A percentile compares a stretch with the other conserved stretches of the same genome.
Evolutionary conservation across 257 asterid genomes (phyloP).

Genomic region (Forsythia suspensa): DNA sequence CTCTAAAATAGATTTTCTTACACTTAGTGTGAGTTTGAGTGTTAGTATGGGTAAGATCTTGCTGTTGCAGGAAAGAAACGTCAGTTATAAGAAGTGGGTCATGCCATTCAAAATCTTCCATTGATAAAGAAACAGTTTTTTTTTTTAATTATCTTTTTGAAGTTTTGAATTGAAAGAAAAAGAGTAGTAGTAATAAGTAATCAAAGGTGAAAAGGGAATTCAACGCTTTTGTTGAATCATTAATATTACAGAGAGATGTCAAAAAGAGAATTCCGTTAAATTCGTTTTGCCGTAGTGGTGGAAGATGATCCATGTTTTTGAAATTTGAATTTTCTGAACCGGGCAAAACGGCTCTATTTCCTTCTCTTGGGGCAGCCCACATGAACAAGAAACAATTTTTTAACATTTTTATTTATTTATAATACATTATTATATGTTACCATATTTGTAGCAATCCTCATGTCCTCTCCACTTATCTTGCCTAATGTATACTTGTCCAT

Average conservation of each 20-base stretch:
- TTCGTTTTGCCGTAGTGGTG: slow-evolving; percentile 38
- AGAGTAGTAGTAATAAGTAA: slow-evolving; percentile 8
- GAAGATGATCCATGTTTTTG: slow-evolving; percentile 36
- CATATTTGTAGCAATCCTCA: too few relatives aligned
- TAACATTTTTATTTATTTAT: too few relatives aligned
- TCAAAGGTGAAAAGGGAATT: slow-evolving; percentile 31
- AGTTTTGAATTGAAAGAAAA: slow-evolving; percentile 43
- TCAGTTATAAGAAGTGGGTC: slow-evolving; percentile 83
- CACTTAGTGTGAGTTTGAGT: slow-evolving; percentile 40
- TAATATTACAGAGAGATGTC: slow-evolving; percentile 29
- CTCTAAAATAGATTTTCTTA: slow-evolving; percentile 19
- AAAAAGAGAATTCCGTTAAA: slow-evolving; percentile 44
- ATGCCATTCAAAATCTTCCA: slow-evolving; percentile 59
- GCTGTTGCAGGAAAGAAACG: slow-evolving; percentile 48
- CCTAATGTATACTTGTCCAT: too few relatives aligned
- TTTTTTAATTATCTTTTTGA: slow-evolving; percentile 11
- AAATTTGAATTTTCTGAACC: slow-evolving; percentile 57
- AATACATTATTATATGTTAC: too few relatives aligned
- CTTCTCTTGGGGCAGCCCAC: not conserved
- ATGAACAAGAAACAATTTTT: not conserved
- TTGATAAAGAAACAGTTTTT: slow-evolving; percentile 35
- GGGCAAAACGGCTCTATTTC: not conserved
- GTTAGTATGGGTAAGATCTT: slow-evolving; percentile 28
- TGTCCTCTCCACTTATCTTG: too few relatives aligned
- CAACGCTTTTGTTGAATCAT: slow-evolving; percentile 32